Evolutionary conservation across 495 filamentous ascomycete genomes (phyloP).

Genomic region (Cercophora samala): DNA sequence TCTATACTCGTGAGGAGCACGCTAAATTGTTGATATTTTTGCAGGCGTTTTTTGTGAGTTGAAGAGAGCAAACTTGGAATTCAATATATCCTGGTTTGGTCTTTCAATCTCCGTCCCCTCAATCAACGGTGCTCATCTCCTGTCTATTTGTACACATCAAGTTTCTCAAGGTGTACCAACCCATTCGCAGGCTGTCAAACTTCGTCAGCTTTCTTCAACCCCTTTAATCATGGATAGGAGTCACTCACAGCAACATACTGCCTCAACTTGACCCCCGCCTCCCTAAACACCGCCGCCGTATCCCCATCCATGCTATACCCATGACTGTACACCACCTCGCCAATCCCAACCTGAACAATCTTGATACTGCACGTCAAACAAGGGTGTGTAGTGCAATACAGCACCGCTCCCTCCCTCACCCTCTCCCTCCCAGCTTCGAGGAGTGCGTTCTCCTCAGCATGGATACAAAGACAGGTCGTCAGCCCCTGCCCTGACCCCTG

Average conservation of each 20-base stretch:
- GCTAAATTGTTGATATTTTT: no score
- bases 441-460: slow-evolving; percentile 95
- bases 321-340: slow-evolving; percentile 90
- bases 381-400: slow-evolving; percentile 97
- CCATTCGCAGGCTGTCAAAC: slow-evolving; percentile 48
- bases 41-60: no score
- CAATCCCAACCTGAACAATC: slow-evolving; percentile 91
- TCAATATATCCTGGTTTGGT: no score
- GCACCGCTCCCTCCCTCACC: slow-evolving; percentile 69
- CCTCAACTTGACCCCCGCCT: slow-evolving; percentile 72
- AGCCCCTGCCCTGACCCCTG: slow-evolving; percentile 69
- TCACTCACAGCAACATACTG: slow-evolving; percentile 76
- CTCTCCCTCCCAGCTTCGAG: slow-evolving; percentile 91
- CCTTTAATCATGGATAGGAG: not conserved
- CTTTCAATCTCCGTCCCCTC: no score
- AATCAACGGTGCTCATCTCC: not conserved
- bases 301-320: slow-evolving; percentile 90
- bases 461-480: slow-evolving; percentile 86
- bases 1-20: no score
- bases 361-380: slow-evolving; percentile 99
- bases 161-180: slow-evolving; percentile 51
- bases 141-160: slow-evolving; percentile 24
- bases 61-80: no score
- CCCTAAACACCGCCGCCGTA: slow-evolving; percentile 72
- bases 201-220: not conserved